phyloP scores from a whole-genome alignment of 2,329 filamentous ascomycete species.

The Plenodomus lindquistii region DNA sequence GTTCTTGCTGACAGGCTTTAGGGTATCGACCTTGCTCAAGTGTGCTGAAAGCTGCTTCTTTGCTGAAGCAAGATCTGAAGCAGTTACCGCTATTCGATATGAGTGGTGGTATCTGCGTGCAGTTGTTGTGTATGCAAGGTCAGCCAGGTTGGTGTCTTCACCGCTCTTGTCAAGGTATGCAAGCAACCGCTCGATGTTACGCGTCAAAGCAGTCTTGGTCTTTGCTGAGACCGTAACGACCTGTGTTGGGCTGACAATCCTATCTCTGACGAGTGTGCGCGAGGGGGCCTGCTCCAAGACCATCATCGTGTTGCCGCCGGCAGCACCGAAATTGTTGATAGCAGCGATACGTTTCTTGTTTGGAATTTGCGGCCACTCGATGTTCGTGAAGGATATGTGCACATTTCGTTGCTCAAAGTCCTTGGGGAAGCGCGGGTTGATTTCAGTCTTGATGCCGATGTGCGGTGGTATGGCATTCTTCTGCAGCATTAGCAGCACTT shows the following conservation, averaged over 20 bases:
- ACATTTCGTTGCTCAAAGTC: constrained; percentile 62
- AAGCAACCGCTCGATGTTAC: constrained; percentile 4
- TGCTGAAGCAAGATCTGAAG: background rate
- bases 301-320: constrained; percentile 43
- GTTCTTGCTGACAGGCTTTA: constrained; percentile 1
- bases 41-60: constrained; percentile 6
- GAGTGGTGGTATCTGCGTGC: constrained; percentile 26
- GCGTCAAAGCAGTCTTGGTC: constrained; percentile 4
- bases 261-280: background rate
- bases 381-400: constrained; percentile 49
- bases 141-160: background rate
- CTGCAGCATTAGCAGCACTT: constrained; percentile 38
- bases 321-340: constrained; percentile 47
- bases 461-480: constrained; percentile 26
- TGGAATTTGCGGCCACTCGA: constrained; percentile 18
- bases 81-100: constrained; percentile 8
- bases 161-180: constrained; percentile 2
- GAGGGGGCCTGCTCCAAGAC: constrained; percentile 26
- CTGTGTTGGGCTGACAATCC: constrained; percentile 14
- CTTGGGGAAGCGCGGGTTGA: constrained; percentile 63
- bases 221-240: constrained; percentile 18
- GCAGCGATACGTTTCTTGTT: constrained; percentile 14
- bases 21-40: background rate
- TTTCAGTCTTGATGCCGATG: constrained; percentile 64
- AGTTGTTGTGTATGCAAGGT: constrained; percentile 26